Evolutionary conservation across 2,329 filamentous ascomycete genomes (phyloP), one percentile per base, ranked within the genome.

Genomic region (Colletotrichum sp.): DNA sequence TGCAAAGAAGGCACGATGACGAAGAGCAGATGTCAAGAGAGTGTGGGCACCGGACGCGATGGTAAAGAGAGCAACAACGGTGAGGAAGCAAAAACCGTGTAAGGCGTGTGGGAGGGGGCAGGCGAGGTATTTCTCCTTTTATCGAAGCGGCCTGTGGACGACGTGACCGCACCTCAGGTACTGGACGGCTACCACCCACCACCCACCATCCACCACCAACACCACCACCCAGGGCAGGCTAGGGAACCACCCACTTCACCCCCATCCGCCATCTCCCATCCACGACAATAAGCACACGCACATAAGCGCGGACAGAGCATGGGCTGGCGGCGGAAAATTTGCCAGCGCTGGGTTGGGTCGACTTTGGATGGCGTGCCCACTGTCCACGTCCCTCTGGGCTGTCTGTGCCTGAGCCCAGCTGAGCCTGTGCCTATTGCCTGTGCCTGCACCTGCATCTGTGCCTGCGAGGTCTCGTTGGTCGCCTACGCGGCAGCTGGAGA

Each of bases 111-210:
- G 62, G 64, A 62, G 66, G 66, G 74, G 72, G 62, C 36, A 49
- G 75, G 67, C 74, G 72, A 71, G 75, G 75, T 71, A 76, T 76
- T 76, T 71, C 75, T 76, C 72, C 55, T 76, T 76, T 75, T 71
- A 39, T 44, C 30, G 34, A 68, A n/a, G 57, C 60, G 52, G 49
- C 72, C 59, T n/a, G 34, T 63, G 60, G 60, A 63, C 60, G 60
- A 63, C 30, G 30, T 18, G 28, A 63, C 60, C 3, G 44, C n/a
- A 63, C 59, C 3, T 18, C 10, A 52, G 44, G 44, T 52, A 52
- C 44, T 52, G 44, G 44, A 52, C 44, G 44, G 44, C 44, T 52
- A 52, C 44, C 44, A 52, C 32, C 28, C 59, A 62, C 59, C 59
- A 34, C 26, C 32, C 32, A 34, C 2, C 32, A 34, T 2, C 34